A percentile compares a stretch with the other conserved stretches of the same genome.
These are phyloP conservation scores for Coccinonectria pachysandricola DNA, from an alignment of 2,329 filamentous ascomycete species.

Conservation along the genomic window DNA sequence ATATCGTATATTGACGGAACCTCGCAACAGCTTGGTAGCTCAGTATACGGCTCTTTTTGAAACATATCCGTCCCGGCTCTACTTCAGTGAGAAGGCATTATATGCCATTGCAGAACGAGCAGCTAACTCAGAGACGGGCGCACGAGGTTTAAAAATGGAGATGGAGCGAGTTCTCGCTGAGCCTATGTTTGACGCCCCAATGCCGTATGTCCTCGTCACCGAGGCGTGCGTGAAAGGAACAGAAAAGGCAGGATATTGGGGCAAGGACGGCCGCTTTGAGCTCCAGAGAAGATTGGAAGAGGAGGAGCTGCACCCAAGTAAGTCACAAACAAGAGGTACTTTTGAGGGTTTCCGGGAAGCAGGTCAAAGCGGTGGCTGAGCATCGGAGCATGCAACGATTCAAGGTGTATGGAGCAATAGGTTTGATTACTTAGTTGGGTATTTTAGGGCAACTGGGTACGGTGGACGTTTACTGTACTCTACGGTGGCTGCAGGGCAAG, in stretches of 20 bases:
- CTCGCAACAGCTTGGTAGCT: slow-evolving; percentile 73
- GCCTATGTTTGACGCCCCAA: slow-evolving; percentile 72
- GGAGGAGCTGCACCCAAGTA: slow-evolving; percentile 36
- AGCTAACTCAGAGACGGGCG: slow-evolving; percentile 57
- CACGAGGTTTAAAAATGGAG: slow-evolving; percentile 67
- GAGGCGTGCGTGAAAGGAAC: slow-evolving; percentile 55
- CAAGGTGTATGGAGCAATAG: slow-evolving; percentile 8
- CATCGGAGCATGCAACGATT: background rate
- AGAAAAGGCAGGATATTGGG: slow-evolving; percentile 52
- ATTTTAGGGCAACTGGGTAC: slow-evolving; percentile 8
- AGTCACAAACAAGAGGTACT: slow-evolving; percentile 10
- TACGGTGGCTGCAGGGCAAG: slow-evolving; percentile 10
- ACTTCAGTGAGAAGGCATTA: slow-evolving; percentile 75
- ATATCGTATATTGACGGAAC: slow-evolving; percentile 83
- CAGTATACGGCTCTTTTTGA: slow-evolving; percentile 87
- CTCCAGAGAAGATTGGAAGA: slow-evolving; percentile 58
- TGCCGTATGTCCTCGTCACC: slow-evolving; percentile 64
- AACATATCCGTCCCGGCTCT: slow-evolving; percentile 66
- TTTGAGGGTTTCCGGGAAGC: slow-evolving; percentile 37
- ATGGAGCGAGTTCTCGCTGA: slow-evolving; percentile 71
- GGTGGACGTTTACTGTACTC: slow-evolving; percentile 5
- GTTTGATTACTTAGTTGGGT: slow-evolving; percentile 6
- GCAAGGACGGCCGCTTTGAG: slow-evolving; percentile 59
- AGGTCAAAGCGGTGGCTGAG: slow-evolving; percentile 36
- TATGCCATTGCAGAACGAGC: slow-evolving; percentile 66